Evolutionary conservation across 2,329 filamentous ascomycete species (phyloP), one percentile per base, ranked within the genome.

Genomic region (Falciphora oryzae): DNA sequence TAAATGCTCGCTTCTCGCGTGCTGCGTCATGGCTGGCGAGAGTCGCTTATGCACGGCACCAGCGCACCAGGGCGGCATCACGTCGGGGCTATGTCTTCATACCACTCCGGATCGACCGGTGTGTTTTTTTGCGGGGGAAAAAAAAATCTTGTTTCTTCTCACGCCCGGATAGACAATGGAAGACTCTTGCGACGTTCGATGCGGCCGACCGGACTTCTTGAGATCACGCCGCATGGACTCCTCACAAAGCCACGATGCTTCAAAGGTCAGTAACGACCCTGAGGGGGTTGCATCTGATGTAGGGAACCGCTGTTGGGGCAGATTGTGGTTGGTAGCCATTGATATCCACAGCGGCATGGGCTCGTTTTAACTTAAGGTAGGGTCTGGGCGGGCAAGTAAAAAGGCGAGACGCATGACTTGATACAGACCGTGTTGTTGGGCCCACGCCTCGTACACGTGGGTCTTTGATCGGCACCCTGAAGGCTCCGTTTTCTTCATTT

Each of bases 1-100:
- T 96, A 93, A 84, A 68, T 56, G 64, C 10, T 64, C 61, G 38
- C 14, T 53, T 53, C 44, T 53, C 8, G 44, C 44, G 4, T 22
- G 18, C 22, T 16, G 44, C 22, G 18, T 11, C 7, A 25, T 10
- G 44, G 44, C 8, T 7, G 44, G n/a, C 44, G 4, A 11, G 44
- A 25, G 1, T 25, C 18, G 22, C 8, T 53, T 18, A 25, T 22
- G 22, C n/a, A n/a, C 3, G 18, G 44, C 22, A 25, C 22, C n/a
- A 25, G 22, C 44, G 44, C 44, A n/a, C 14, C 44, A 7, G 44
- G 44, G 7, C 8, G 8, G 44, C 44, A n/a, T 53, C 44, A 22
- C n/a, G n/a, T 53, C 7, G 44, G 44, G 7, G 2, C 6, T 10
- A 8, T 25, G 3, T 25, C 18, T 53, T 22, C 22, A 4, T 7